phyloP scores from a whole-genome alignment of 768 basidiomycete genomes.

The Kwoniella sp. region DNA sequence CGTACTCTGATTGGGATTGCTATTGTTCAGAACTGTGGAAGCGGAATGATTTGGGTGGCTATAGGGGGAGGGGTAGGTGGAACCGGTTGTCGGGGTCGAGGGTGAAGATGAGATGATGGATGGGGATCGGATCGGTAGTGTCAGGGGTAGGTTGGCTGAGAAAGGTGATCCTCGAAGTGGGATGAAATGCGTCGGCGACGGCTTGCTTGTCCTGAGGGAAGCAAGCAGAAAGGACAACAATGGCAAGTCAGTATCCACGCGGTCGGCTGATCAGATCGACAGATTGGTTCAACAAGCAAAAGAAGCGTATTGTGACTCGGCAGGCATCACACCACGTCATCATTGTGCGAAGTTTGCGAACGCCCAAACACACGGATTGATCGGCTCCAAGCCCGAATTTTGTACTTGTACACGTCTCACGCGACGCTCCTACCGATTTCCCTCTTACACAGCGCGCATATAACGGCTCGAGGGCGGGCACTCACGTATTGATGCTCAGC shows the following conservation, averaged over 20 bases:
- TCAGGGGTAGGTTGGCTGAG: not conserved
- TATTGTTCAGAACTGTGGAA: not conserved
- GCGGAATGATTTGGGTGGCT: slow-evolving; percentile 6
- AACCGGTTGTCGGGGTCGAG: slow-evolving; percentile 1
- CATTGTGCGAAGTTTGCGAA: not conserved
- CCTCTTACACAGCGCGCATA: too few relatives aligned
- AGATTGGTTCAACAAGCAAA: too few relatives aligned
- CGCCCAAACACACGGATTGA: too few relatives aligned
- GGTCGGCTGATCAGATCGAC: not conserved
- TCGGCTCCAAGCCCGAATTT: too few relatives aligned
- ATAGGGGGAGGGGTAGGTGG: slow-evolving; percentile 13
- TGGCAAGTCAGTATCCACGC: not conserved
- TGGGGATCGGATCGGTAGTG: slow-evolving; percentile 4
- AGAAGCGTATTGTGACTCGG: too few relatives aligned
- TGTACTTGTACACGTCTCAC: too few relatives aligned
- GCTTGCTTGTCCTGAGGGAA: slow-evolving; percentile 1
- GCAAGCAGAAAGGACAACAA: not conserved
- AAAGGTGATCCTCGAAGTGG: not conserved
- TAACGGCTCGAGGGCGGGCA: too few relatives aligned
- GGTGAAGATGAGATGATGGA: slow-evolving; percentile 6
- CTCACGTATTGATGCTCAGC: not conserved
- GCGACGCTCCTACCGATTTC: too few relatives aligned
- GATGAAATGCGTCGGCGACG: not conserved
- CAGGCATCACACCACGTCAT: not conserved
- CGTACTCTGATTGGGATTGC: slow-evolving; percentile 2